phyloP scores from a whole-genome alignment of 805 yeast species.

The Ogataea angusta region DNA sequence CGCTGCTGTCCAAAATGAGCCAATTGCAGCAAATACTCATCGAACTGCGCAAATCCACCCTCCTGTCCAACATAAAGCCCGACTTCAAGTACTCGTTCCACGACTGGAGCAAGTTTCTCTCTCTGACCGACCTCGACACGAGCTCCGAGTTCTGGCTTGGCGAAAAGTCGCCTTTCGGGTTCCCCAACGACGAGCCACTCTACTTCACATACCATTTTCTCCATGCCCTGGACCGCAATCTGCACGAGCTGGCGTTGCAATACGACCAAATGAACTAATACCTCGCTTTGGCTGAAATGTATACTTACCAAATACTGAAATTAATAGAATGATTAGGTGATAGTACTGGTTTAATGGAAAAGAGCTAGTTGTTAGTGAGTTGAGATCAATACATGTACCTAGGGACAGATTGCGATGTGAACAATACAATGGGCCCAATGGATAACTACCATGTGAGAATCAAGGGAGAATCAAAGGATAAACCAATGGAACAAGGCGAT shows the following conservation, averaged over 20 bases:
- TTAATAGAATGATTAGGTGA: not conserved
- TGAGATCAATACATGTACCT: not conserved
- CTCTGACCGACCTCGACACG: constrained; percentile 29
- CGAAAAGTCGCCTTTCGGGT: constrained; percentile 62
- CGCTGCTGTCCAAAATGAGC: constrained; percentile 20
- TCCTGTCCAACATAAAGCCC: constrained; percentile 39
- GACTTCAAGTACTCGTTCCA: constrained; percentile 42
- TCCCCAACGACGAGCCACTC: constrained; percentile 67
- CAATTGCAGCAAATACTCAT: constrained; percentile 27
- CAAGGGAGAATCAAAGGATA: too few species aligned
- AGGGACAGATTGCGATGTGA: too few species aligned
- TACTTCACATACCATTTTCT: constrained; percentile 40
- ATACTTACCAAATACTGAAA: not conserved
- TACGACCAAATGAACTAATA: constrained; percentile 17
- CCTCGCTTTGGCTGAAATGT: not conserved
- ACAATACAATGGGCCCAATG: too few species aligned
- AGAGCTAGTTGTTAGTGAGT: not conserved
- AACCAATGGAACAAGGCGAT: not conserved
- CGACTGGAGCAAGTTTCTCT: constrained; percentile 48
- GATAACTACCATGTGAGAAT: too few species aligned
- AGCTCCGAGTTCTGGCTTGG: constrained; percentile 57
- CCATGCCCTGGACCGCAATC: constrained; percentile 22
- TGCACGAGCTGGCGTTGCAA: constrained; percentile 26
- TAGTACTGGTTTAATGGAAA: not conserved
- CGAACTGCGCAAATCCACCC: constrained; percentile 31